Evolutionary conservation across 2,329 filamentous ascomycete genomes (phyloP), one percentile per base, ranked within the genome.

Genomic region (Fusarium buharicum): DNA sequence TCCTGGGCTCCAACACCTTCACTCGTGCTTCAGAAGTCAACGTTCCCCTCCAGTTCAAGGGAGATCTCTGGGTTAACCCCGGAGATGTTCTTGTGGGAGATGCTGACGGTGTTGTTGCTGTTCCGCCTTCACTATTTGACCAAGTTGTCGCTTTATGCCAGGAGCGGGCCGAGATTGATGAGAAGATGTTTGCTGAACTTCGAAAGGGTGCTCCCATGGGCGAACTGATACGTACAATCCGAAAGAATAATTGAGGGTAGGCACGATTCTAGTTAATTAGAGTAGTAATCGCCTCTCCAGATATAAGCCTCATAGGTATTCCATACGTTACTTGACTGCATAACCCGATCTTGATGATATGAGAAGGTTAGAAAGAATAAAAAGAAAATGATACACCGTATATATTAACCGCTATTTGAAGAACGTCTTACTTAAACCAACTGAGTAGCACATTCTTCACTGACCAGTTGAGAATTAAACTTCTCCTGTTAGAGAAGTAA

Each of bases 1-100:
- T 73, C 9, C 43, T 74, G 3, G 72, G 72, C 8, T 73, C 72
- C 4, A 73, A 73, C 24, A 69, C 67, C 1, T 75, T 73, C 36
- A 73, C 72, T 8, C 40, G 66, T 18, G 67, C 71, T 4, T 74
- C 72, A 0, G 51, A 60, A 16, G 50, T 72, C 27, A 68, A 74
- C 30, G 51, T 74, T 7, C 67, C 72, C 1, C 49, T 74, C 6
- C 67, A 69, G 14, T 68, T 70, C 43, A 59, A 69, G 13, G 65
- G 55, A 0, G 66, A 70, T n/a, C 44, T 74, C 2, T 72, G 70
- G 71, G 55, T 75, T 2, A 61, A 73, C 24, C 72, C 73, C 0
- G 71, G 70, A 1, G 73, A 75, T 22, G 59, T 74, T 3, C 20
- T 74, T 3, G 52, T 74, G 4, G 28, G 71, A 4, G 72, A 75